Base-by-base conservation (phyloP, 2,329 filamentous ascomycete genomes). In the Cercospora sesami region DNA sequence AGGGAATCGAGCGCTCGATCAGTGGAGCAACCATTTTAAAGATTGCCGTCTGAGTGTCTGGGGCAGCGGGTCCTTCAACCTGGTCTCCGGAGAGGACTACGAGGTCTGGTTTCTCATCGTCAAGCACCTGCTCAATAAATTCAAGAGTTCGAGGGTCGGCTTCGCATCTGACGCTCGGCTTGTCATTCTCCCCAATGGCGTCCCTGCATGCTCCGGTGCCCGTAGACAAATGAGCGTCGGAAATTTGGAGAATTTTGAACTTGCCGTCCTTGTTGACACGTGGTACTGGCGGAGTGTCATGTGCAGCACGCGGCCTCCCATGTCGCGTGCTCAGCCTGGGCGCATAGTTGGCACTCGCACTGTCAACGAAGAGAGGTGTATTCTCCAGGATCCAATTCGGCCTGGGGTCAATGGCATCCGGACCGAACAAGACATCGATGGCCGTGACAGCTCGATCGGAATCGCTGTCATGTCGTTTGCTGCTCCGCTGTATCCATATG, bases 231-330 rank as follows among this genome's bases (percentile, higher is more conserved):
- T 99, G 95, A 69, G 98, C 82, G 81, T 99, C 95, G n/a, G 93
- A 91, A 65, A 96, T 84, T 80, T 99, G 95, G 86, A 99, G 89
- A 72, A 99, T 97, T 83, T 98, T 98, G 83, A 98, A 98, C 74
- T 91, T 93, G 31, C 94, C 95, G 77, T 95, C 93, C 69, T 96
- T 93, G 53, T 88, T 87, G 71, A 99, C 92, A 67, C 91, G 88
- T 10, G 90, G 91, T 45, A 88, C 83, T 0, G 91, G 91, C 4
- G 68, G 60, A 8, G 70, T 69, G 78, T 90, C 93, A 75, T 89
- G 86, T 39, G 85, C 79, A 72, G 89, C 87, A 23, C 83, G 82
- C 23, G 87, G 87, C 62, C 85, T 83, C 2, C 95, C 94, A 73
- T 91, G 87, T 61, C 92, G 88, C 60, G 97, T 85, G 28, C 89